These are phyloP conservation scores for Pogostemon cablin DNA, from an alignment of 257 asterid species.

Conservation along the genomic window DNA sequence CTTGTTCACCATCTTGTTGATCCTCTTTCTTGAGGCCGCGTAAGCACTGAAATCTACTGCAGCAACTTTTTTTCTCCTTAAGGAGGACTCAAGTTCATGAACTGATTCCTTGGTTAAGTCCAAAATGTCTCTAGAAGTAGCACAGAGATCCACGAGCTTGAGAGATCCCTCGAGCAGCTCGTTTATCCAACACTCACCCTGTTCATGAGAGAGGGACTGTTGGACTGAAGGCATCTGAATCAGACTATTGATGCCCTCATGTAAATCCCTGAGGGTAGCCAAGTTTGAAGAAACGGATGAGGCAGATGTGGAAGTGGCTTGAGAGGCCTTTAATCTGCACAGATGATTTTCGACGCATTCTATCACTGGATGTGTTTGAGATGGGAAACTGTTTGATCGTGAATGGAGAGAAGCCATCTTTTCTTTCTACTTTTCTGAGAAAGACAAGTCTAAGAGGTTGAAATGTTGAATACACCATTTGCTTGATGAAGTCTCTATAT, in stretches of 20 bases:
- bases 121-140: constrained; percentile 31
- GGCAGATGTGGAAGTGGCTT: too few relatives aligned
- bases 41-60: constrained; percentile 19
- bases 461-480: not conserved
- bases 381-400: too few relatives aligned
- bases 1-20: too few relatives aligned
- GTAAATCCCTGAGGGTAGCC: too few relatives aligned
- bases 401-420: not conserved
- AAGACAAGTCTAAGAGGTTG: not conserved
- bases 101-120: constrained; percentile 39
- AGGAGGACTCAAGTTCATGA: constrained; percentile 42
- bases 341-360: too few relatives aligned
- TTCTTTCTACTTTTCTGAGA: not conserved
- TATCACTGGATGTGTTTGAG: too few relatives aligned
- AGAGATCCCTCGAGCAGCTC: constrained; percentile 46
- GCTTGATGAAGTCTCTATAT: not conserved
- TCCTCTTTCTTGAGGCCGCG: too few relatives aligned
- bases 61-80: constrained; percentile 32
- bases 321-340: too few relatives aligned
- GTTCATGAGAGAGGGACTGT: constrained; percentile 27
- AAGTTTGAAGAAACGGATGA: too few relatives aligned
- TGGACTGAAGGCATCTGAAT: constrained; percentile 38
- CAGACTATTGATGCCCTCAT: too few relatives aligned
- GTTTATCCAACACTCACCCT: constrained; percentile 24
- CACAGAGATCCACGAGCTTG: constrained; percentile 40